These are phyloP conservation scores for Neurospora africana DNA, from an alignment of 495 filamentous ascomycete species.

Conservation along the genomic window DNA sequence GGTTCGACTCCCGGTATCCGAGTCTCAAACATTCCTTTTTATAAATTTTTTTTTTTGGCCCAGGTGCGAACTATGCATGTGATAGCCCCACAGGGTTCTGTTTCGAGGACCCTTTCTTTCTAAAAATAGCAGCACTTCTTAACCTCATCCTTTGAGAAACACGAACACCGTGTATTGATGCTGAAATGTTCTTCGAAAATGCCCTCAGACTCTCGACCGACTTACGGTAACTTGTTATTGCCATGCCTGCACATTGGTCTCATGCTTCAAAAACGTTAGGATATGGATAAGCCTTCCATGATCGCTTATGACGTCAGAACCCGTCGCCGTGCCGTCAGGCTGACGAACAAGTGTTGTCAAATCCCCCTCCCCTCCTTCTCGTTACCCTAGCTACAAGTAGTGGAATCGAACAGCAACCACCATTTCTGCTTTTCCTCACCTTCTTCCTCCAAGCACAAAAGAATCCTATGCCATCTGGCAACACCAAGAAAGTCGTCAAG, in stretches of 20 bases:
- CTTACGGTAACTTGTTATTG: not conserved
- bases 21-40: not conserved
- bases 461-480: not conserved
- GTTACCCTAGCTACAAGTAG: not conserved
- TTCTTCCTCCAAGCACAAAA: not conserved
- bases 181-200: not conserved
- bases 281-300: not conserved
- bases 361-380: not conserved
- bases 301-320: not conserved
- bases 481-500: not conserved
- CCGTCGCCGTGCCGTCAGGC: not conserved
- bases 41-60: not conserved
- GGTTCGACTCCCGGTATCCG: not conserved
- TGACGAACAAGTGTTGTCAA: not conserved
- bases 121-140: not conserved
- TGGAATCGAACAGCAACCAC: not conserved
- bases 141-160: not conserved
- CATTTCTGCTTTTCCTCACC: not conserved
- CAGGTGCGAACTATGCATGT: not conserved
- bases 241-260: not conserved
- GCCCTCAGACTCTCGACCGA: not conserved
- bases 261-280: not conserved
- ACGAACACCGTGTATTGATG: not conserved
- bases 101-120: not conserved
- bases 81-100: not conserved